Percentiles rank a stretch among this genome's conserved stretches.
Evolutionary conservation across 2,329 filamentous ascomycete genomes (phyloP).

Genomic region (Phaeophleospora eucalypticola): DNA sequence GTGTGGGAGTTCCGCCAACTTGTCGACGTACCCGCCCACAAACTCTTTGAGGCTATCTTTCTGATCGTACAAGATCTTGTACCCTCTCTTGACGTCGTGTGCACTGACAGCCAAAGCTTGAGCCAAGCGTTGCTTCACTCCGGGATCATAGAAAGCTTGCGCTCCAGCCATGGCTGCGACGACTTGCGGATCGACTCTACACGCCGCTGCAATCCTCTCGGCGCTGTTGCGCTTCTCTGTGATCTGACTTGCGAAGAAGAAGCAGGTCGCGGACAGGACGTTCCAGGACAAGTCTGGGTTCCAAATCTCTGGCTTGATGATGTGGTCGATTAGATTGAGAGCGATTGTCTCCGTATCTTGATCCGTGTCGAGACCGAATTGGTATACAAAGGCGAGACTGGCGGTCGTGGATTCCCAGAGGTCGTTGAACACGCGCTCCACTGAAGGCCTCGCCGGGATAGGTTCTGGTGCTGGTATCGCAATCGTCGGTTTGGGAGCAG

Average conservation of each 20-base stretch:
- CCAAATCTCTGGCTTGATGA: conserved; percentile 17
- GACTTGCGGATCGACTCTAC: conserved; percentile 7
- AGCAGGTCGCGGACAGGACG: conserved; percentile 15
- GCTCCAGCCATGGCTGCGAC: conserved; percentile 1
- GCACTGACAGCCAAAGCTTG: conserved; percentile 8
- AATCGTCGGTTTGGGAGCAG: background rate
- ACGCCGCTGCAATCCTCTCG: conserved; percentile 7
- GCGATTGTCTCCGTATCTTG: conserved; percentile 14
- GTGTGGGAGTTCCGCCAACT: conserved; percentile 7
- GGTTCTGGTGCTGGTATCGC: background rate
- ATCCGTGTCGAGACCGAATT: conserved; percentile 9
- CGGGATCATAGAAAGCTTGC: conserved; percentile 1
- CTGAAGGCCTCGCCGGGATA: too few relatives aligned
- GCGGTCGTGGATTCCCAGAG: conserved; percentile 8
- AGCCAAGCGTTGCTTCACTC: background rate
- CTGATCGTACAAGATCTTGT: conserved; percentile 12
- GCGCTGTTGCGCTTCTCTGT: conserved; percentile 7
- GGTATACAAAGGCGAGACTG: conserved; percentile 13
- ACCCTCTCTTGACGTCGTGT: conserved; percentile 14
- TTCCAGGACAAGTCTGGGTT: conserved; percentile 13
- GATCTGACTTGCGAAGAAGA: conserved; percentile 17
- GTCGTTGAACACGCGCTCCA: conserved; percentile 11
- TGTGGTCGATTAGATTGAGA: conserved; percentile 19
- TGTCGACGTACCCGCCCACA: conserved; percentile 11
- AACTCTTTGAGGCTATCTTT: conserved; percentile 8